Evolutionary conservation across 257 asterid species (phyloP), one percentile per base, ranked within the genome.

Genomic region (Nicotiana knightiana): DNA sequence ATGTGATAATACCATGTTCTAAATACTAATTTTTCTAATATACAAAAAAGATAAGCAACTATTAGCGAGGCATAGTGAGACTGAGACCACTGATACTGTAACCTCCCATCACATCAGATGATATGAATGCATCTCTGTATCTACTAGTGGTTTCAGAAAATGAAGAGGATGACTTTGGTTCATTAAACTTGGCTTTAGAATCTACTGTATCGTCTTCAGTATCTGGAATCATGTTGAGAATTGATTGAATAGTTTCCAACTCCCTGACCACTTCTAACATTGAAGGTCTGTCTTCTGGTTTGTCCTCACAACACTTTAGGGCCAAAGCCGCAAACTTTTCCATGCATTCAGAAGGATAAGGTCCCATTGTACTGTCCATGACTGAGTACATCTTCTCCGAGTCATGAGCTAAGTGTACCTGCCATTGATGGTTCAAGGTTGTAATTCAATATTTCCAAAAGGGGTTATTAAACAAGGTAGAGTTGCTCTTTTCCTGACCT

Each of bases 191-290:
- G 81, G 86, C 86, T 67, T 86, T 90, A 5, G 92, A 85, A 62
- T 83, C 88, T 4, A 79, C 79, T 10, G 83, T 53, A 53, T 86
- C 57, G 6, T 43, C 9, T 46, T 86, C 87, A 43, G 87, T 70
- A 71, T 88, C 87, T 10, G 92, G 91, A 80, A 90, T 87, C 86
- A 85, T 67, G 15, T 83, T 51, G 26, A 91, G 83, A 28, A 93
- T 75, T 51, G 80, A 75, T 26, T 75, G 46, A 75, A 75, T 92
- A 67, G 89, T 84, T 85, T 94, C 97, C 3, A 94, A 87, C 87
- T 94, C 97, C 67, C 98, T 89, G 11, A 93, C 98, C n/a, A 94
- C 94, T 58, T 94, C 97, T 82, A 86, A 63, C 92, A 93, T 92
- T 0, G 88, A 58, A 33, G 97, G 97, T 89, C 97, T 89, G 6